These are phyloP conservation scores for Saccharomycopsis schoenii DNA, from an alignment of 805 yeast genomes.

Conservation along the genomic window DNA sequence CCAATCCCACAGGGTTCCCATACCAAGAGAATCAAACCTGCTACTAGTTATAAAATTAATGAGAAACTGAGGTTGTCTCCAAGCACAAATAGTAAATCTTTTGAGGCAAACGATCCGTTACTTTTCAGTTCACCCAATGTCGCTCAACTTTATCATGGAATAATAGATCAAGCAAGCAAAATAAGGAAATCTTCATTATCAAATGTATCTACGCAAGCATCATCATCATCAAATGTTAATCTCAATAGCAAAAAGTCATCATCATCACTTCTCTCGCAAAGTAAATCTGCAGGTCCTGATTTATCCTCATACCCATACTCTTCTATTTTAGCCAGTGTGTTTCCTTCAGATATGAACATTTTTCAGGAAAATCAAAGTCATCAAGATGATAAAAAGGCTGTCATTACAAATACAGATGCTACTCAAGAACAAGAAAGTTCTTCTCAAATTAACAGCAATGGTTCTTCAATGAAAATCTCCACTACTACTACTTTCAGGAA, in stretches of 20 bases:
- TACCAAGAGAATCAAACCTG: not conserved
- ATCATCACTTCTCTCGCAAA: not conserved
- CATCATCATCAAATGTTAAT: not conserved
- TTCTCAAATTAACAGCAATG: not conserved
- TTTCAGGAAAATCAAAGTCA: not conserved
- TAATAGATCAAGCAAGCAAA: not conserved
- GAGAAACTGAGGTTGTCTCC: not conserved
- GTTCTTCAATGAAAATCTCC: not conserved
- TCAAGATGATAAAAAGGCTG: not conserved
- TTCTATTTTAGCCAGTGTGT: not conserved
- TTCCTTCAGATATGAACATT: not conserved
- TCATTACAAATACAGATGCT: not conserved
- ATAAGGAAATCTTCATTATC: not conserved
- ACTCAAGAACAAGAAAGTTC: not conserved
- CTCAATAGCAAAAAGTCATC: not conserved
- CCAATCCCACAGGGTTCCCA: slow-evolving; percentile 3
- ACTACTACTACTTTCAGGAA: not conserved
- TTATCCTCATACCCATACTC: not conserved
- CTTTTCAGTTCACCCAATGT: not conserved
- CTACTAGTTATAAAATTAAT: not conserved
- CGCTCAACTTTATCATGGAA: not conserved
- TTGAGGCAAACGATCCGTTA: not conserved
- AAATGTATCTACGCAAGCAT: not conserved
- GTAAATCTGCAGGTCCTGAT: not conserved
- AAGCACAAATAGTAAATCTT: not conserved